Evolutionary conservation across 371 early-diverging fungal species (phyloP).

Genomic region (Thermomucor indicae-seudaticae): DNA sequence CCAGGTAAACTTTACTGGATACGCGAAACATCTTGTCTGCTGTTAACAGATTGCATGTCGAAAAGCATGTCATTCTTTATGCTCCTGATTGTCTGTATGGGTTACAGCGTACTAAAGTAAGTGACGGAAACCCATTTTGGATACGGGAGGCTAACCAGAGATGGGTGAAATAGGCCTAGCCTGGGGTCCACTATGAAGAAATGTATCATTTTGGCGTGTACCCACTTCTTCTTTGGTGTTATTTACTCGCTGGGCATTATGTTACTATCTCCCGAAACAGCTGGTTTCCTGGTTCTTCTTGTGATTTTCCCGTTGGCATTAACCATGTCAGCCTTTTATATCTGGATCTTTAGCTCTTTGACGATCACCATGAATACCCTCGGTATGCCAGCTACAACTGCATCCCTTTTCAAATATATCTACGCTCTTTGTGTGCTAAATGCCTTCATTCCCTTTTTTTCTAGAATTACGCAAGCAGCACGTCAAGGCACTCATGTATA

Average conservation of each 20-base stretch:
- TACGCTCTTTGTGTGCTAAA: not conserved
- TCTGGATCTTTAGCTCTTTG: conserved; percentile 71
- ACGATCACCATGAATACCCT: conserved; percentile 28
- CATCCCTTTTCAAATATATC: not conserved
- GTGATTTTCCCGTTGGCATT: conserved; percentile 85
- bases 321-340: conserved; percentile 90
- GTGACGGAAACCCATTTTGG: too few relatives aligned
- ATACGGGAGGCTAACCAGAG: not conserved
- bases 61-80: conserved; percentile 87
- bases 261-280: conserved; percentile 71
- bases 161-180: conserved; percentile 60
- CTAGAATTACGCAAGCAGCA: conserved; percentile 73
- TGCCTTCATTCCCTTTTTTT: too few relatives aligned
- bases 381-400: conserved; percentile 9
- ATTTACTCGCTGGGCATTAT: conserved; percentile 83
- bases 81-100: conserved; percentile 91
- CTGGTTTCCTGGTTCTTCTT: conserved; percentile 67
- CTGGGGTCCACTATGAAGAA: conserved; percentile 88
- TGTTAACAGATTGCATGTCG: not conserved
- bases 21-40: not conserved
- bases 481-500: conserved; percentile 89
- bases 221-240: conserved; percentile 88
- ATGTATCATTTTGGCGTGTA: conserved; percentile 69
- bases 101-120: conserved; percentile 93
- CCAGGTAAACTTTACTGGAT: conserved; percentile 38